These are phyloP conservation scores for Gymnopus androsaceus DNA, from an alignment of 1,284 basidiomycete genomes.

Conservation along the genomic window DNA sequence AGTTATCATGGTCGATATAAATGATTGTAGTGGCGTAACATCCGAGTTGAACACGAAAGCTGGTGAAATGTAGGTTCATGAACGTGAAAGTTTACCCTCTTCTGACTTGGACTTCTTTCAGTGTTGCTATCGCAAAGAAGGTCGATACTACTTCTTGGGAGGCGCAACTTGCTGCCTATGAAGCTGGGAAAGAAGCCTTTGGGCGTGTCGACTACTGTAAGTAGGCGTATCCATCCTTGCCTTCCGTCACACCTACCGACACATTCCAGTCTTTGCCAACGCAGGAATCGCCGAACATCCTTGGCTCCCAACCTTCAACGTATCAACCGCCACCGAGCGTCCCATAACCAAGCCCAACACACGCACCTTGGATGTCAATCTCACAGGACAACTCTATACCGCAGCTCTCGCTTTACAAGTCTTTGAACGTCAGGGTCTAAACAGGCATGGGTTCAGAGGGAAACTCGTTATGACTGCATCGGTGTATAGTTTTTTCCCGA, in stretches of 20 bases:
- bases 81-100: not conserved
- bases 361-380: conserved; percentile 17
- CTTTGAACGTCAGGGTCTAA: conserved; percentile 23
- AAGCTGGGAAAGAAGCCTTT: conserved; percentile 20
- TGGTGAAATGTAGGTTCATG: conserved; percentile 17
- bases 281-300: conserved; percentile 23
- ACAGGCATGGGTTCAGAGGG: conserved; percentile 23
- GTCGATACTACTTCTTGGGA: conserved; percentile 22
- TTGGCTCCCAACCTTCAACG: conserved; percentile 23
- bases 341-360: conserved; percentile 21
- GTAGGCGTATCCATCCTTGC: not conserved
- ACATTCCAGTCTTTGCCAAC: conserved; percentile 22
- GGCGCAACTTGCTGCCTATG: conserved; percentile 22
- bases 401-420: conserved; percentile 24
- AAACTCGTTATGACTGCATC: conserved; percentile 24
- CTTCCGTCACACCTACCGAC: not conserved
- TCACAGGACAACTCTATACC: conserved; percentile 23
- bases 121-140: conserved; percentile 22
- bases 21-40: conserved; percentile 18
- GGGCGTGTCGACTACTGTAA: conserved; percentile 25
- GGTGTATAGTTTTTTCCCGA: conserved; percentile 19
- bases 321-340: conserved; percentile 15
- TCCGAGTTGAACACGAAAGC: conserved; percentile 21
- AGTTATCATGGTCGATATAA: conserved; percentile 22
- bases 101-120: not conserved